phyloP scores from a whole-genome alignment of 2,329 filamentous ascomycete species.

The Fusarium chaquense region DNA sequence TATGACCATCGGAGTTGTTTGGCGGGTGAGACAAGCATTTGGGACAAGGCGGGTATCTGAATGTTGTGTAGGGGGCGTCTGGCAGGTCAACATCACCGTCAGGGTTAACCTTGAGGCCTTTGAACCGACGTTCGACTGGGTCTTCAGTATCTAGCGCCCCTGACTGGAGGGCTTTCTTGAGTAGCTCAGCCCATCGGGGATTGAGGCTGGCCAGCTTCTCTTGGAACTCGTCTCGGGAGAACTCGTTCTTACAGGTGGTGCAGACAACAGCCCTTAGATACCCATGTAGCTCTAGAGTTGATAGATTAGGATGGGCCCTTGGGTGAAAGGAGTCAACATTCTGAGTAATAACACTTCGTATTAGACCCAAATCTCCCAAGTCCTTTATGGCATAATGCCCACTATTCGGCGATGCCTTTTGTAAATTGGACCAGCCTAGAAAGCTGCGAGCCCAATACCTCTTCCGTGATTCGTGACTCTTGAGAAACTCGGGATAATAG shows the following conservation, averaged over 20 bases:
- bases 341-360: slow-evolving; percentile 87
- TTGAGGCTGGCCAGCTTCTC: slow-evolving; percentile 80
- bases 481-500: slow-evolving; percentile 90
- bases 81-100: slow-evolving; percentile 95
- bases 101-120: slow-evolving; percentile 85
- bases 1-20: slow-evolving; percentile 64
- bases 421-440: slow-evolving; percentile 87
- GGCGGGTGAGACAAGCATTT: slow-evolving; percentile 77
- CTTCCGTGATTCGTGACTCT: slow-evolving; percentile 85
- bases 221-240: slow-evolving; percentile 81
- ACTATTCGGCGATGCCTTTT: slow-evolving; percentile 81
- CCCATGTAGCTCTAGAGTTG: slow-evolving; percentile 89
- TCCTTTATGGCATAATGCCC: slow-evolving; percentile 82
- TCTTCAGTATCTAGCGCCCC: slow-evolving; percentile 85
- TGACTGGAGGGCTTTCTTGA: slow-evolving; percentile 76
- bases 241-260: slow-evolving; percentile 79
- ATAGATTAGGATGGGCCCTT: slow-evolving; percentile 77
- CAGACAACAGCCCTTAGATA: slow-evolving; percentile 87
- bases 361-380: slow-evolving; percentile 77
- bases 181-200: slow-evolving; percentile 84
- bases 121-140: slow-evolving; percentile 73
- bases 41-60: slow-evolving; percentile 91
- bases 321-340: slow-evolving; percentile 97
- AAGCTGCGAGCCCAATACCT: slow-evolving; percentile 97
- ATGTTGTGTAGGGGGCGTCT: slow-evolving; percentile 86